phyloP scores from a whole-genome alignment of 352 stramenopile genomes.

The Globisporangium radiosum region DNA sequence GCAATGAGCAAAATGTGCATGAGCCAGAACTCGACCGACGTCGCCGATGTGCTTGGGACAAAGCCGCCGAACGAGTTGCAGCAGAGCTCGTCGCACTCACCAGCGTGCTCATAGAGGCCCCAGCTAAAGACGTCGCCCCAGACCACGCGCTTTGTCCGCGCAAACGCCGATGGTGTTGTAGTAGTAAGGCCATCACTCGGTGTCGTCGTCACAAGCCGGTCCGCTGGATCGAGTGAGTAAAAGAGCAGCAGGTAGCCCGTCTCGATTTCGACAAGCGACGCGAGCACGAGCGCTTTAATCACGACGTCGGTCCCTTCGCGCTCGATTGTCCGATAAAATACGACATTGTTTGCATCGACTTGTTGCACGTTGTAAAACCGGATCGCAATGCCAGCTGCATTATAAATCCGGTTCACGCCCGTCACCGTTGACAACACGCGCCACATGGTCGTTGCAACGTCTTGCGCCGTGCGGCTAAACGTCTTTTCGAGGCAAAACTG shows the following conservation, averaged over 20 bases:
- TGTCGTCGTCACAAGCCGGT: conserved; percentile 12
- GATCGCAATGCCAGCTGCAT: conserved; percentile 33
- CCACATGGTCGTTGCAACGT: conserved; percentile 48
- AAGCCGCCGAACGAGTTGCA: conserved; percentile 62
- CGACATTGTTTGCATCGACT: conserved; percentile 46
- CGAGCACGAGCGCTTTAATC: conserved; percentile 48
- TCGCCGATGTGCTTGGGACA: conserved; percentile 30
- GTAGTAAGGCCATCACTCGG: neutral
- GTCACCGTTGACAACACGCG: conserved; percentile 46
- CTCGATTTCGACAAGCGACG: conserved; percentile 45
- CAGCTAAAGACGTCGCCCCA: conserved; percentile 65
- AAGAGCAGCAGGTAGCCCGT: conserved; percentile 59
- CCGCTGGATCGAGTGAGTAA: conserved; percentile 40
- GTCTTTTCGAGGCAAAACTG: conserved; percentile 65
- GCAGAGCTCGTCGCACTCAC: conserved; percentile 32
- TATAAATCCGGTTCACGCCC: conserved; percentile 56
- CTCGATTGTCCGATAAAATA: conserved; percentile 65
- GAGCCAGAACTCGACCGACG: conserved; percentile 58
- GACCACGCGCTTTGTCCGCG: conserved; percentile 19
- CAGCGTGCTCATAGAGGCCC: conserved; percentile 45
- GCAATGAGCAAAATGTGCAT: conserved; percentile 66
- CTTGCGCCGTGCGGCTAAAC: conserved; percentile 29
- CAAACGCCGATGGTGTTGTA: conserved; percentile 13
- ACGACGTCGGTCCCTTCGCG: conserved; percentile 20
- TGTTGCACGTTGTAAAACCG: conserved; percentile 48